Evolutionary conservation across 352 stramenopile species (phyloP), one percentile per base, ranked within the genome.

Genomic region (Sclerospora graminicola): DNA sequence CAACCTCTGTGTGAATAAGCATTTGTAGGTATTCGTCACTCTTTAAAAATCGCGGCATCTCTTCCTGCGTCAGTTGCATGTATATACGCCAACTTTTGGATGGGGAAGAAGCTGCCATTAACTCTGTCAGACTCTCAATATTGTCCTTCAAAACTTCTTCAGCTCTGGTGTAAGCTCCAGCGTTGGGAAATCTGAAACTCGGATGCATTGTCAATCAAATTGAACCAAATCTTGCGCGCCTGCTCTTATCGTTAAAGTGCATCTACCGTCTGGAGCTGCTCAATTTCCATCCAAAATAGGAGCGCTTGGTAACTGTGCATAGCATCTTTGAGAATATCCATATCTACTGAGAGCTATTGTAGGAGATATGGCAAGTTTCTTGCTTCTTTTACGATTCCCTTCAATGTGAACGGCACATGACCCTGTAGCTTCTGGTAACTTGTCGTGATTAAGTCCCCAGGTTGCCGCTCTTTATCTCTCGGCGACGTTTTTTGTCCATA

Each of bases 331-430:
- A 52, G 36, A 15, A 60, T 60, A 31, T 84, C 66, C 5, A 68
- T 61, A 44, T 85, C 70, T 1, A 57, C 53, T 1, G 70, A 84
- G 16, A 92, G 71, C 71, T 72, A 92, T 11, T 77, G 69, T 39
- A 90, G 49, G 30, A 92, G 37, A 48, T 81, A 92, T 34, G 78
- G 81, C 31, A 92, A 57, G 34, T 86, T 92, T 54, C 89, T 92
- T n/a, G n/a, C n/a, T n/a, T 92, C 81, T 24, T 87, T 86, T 4
- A 90, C 76, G 41, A 92, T 82, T 42, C 89, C 77, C 35, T 89
- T 83, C 14, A 91, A 66, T 16, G 80, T 84, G 44, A 86, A 85
- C 5, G 74, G 80, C 43, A 87, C 69, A 54, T 91, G 77, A 38
- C 71, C 75, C 51, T 88, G 79, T 26, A 91, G 50, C 4, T 68